Base-by-base conservation (phyloP, 139 green algal genomes). In the Ulvella scutata region DNA sequence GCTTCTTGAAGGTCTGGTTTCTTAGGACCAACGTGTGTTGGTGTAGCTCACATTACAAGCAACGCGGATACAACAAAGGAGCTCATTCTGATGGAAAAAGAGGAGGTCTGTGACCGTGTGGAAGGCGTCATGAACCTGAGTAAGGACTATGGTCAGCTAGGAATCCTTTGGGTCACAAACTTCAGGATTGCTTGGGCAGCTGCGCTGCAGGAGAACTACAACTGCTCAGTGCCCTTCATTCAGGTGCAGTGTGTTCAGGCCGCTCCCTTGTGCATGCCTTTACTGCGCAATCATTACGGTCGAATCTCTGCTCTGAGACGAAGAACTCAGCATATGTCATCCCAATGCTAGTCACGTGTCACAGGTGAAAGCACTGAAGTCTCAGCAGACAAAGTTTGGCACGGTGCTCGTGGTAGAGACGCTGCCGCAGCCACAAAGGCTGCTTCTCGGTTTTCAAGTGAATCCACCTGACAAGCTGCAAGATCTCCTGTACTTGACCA, bases 91-190 rank as follows among this genome's bases (percentile, higher is more conserved):
- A 67, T 67, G 51, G 51, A 67, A 10, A 26, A 26, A n/a, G 51
- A 67, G 33, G 51, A 67, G 17, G 33, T 67, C 10, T 67, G 33
- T 23, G 51, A 67, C 7, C 31, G n/a, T 26, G 33, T 67, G 13
- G n/a, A n/a, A 36, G 51, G 51, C 51, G 51, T 67, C 51, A 67
- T 67, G 51, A 67, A 67, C 51, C 17, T 67, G 51, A 67, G 51
- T 29, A 67, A 67, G 33, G 51, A 67, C 51, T 26, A 67, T 26
- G 51, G 51, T 7, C 51, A 67, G 17, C 17, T 67, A 1, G 51
- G 51, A 0, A 67, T 29, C 10, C 51, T 67, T 26, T 67, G 51
- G 51, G 51, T 67, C 9, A 67, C 51, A 23, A 36, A n/a, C 10
- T 6, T 67, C 4, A n/a, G 51, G 20, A 26, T 67, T 29, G 51